Evolutionary conservation across 148 eudicot genomes (phyloP), one percentile per base, ranked within the genome.

Genomic region (Fallopia convolvulus): DNA sequence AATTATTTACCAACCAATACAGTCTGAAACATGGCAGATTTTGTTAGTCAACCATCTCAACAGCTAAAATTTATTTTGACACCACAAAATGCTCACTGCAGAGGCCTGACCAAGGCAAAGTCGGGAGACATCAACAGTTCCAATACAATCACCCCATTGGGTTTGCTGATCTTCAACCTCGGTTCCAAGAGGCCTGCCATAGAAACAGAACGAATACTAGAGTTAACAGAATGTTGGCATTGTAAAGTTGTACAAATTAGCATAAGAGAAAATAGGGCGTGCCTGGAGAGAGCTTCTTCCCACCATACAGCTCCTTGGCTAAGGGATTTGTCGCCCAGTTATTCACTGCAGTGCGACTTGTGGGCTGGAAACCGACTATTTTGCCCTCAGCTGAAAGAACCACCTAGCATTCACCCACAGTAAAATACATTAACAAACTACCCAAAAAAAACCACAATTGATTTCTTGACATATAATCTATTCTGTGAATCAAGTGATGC

Each of bases 321-420:
- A 92, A 81, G 53, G 97, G 99, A 83, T 92, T 90, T 72, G 88
- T 76, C 42, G 96, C 90, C 98, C 95, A 94, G 36, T 89, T 84
- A 82, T 87, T 89, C 14, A 89, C 97, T 48, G 97, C 97, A 8
- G 86, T 83, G 53, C 85, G 87, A 81, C 88, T 94, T 41, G 92
- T 90, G 70, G 98, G 98, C 85, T 92, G 93, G 82, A 94, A 86
- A 66, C 97, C 97, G 17, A 89, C 77, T 52, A 94, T 81, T 26
- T 74, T 84, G 42, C 97, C 90, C 48, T 89, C 95, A 39, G 74
- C 65, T 2, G 97, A 92, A 79, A 90, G 68, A 74, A 92, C 88
- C 20, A 92, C 93, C 98, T 94, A 87, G 46, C 53, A 63, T 77
- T 63, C 72, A 49, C 75, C 66, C 48, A 73, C 15, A 75, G 30